Evolutionary conservation across 1,139 yeast genomes (phyloP).

Genomic region (Taphrina confusa): DNA sequence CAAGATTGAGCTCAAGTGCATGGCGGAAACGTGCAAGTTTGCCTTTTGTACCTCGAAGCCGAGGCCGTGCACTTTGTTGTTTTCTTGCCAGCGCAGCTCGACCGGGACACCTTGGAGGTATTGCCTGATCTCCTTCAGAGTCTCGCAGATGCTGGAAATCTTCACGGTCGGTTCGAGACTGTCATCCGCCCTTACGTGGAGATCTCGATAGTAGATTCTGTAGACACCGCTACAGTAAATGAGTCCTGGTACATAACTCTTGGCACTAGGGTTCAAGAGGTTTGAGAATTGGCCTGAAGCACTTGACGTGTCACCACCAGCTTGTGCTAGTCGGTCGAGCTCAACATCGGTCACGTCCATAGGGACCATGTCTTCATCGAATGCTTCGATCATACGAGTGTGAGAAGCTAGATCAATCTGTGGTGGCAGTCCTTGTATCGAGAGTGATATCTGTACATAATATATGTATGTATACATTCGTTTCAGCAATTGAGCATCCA

Average conservation of each 20-base stretch:
- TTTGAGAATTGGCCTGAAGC: conserved; percentile 1
- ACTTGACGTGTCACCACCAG: not conserved
- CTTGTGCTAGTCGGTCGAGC: not conserved
- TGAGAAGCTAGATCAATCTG: not conserved
- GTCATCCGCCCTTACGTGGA: not conserved
- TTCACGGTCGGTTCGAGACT: not conserved
- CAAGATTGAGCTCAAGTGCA: conserved; percentile 15
- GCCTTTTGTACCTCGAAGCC: conserved; percentile 27
- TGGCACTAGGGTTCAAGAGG: conserved; percentile 10
- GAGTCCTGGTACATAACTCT: conserved; percentile 7
- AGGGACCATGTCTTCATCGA: conserved; percentile 9
- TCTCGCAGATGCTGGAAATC: not conserved
- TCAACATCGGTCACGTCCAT: conserved; percentile 6
- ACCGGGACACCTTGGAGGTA: conserved; percentile 2
- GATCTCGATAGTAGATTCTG: not conserved
- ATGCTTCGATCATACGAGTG: not conserved
- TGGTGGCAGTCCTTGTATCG: not conserved
- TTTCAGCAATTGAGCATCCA: conserved; percentile 8
- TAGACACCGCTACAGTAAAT: not conserved
- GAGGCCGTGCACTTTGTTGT: conserved; percentile 15
- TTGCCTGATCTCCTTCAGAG: not conserved
- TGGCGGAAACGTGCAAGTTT: not conserved
- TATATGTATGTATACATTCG: conserved; percentile 9
- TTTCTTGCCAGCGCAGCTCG: conserved; percentile 9
- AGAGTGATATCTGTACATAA: conserved; percentile 6